Evolutionary conservation across 108 stramenopile species (phyloP), one percentile per base, ranked within the genome.

Genomic region (Seminavis robusta): DNA sequence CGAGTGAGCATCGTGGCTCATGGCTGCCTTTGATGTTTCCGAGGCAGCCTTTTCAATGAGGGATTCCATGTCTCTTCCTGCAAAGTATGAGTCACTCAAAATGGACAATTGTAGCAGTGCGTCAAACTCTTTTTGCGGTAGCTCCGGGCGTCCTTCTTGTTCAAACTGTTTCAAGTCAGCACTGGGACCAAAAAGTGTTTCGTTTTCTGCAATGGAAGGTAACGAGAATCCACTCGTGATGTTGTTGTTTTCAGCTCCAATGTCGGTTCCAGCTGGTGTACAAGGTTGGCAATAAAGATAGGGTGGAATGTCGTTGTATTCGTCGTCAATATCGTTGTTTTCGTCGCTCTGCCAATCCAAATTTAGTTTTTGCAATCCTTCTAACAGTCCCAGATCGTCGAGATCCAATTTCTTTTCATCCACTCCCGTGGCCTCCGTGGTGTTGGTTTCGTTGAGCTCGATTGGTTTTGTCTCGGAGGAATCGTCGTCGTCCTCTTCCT

Each of bases 271-370:
- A 32, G 50, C 49, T 17, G 36, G 38, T 28, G 36, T 37, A 28
- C 66, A 67, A 7, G 66, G 66, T 46, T 67, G 66, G 33, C 66
- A 67, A 25, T 44, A 33, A 26, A 67, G 5, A 32, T 52, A 59
- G 2, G 28, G 19, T 33, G 66, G 58, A 29, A 67, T 36, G 34
- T 36, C 13, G 34, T 36, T 36, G 34, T 36, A 15, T n/a, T 46
- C 44, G 2, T 0, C 31, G 47, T 33, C 47, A 23, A 4, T 34
- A 17, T 47, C 33, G 47, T 47, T 17, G 48, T 38, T 24, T 31
- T 25, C 25, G 3, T 13, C 28, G 8, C 46, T 7, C 0, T 30
- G 45, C 0, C 24, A 11, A 40, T 55, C 17, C 20, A 13, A 32
- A n/a, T n/a, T n/a, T n/a, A n/a, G n/a, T n/a, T n/a, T n/a, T n/a